Evolutionary conservation across 208 protist species (phyloP), one percentile per base, ranked within the genome.

Genomic region (Trypanosoma cruzi): DNA sequence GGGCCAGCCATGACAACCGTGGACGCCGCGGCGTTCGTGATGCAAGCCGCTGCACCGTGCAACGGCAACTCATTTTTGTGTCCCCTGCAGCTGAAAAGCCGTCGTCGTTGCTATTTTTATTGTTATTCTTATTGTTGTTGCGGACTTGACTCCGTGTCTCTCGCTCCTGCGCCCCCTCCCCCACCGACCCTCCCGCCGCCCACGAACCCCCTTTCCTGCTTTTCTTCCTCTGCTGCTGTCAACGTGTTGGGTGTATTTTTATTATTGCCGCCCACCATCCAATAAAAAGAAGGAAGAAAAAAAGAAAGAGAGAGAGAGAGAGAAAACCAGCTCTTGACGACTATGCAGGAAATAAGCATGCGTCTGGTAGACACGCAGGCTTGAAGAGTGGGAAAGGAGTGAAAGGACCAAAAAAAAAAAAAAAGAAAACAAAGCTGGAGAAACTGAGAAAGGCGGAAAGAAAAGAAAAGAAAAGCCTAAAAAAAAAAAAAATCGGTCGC

Each of bases 1-100:
- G 82, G 14, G 87, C 73, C 64, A 88, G 65, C 81, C 85, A 93
- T 24, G 81, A 73, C 24, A 64, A 37, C 8, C 62, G 64, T 64
- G 61, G 50, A n/a, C 36, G 59, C 24, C 36, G 57, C 31, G 57
- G 44, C 13, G 50, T 28, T 13, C 61, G 61, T 44, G 32, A 5
- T 10, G 57, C 55, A 29, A 68, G 54, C 34, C 52, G 18, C 20
- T 16, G 24, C 52, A 24, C 26, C 22, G 68, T 66, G 37, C 24
- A 28, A 34, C 50, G 59, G 49, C 52, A 62, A 18, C 31, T 20
- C 68, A 72, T 72, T 0, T 24, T 7, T 32, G 36, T 29, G 6
- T 22, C 24, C 18, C 37, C 32, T 6, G 10, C 20, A n/a, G 37
- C 22, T n/a, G 10, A 13, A n/a, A n/a, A 36, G 54, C 31, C 3